Conservation (phyloP, 768 basidiomycete genomes). For the Lactarius vividus region DNA sequence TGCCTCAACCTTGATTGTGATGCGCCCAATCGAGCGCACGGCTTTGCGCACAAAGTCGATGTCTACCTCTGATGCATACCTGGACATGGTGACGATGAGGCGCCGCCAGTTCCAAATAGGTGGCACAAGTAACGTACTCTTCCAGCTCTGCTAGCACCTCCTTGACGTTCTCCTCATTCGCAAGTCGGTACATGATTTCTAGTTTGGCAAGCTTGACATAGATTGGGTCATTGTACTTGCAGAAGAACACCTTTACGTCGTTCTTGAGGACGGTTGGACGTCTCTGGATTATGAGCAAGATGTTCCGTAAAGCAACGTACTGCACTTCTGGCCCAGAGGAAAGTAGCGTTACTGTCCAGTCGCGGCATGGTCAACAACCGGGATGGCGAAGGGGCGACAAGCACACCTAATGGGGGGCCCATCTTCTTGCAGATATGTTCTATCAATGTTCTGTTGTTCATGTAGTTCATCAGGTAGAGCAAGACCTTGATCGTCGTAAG, state of each 20-base stretch:
- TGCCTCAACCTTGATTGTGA: conserved; percentile 94
- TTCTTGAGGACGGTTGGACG: conserved; percentile 90
- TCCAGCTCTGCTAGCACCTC: conserved; percentile 94
- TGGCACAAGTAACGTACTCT: conserved; percentile 56
- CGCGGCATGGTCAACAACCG: conserved; percentile 8
- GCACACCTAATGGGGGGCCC: conserved; percentile 90
- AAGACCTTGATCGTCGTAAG: conserved; percentile 96
- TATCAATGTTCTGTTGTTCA: conserved; percentile 83
- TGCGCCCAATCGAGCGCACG: conserved; percentile 92
- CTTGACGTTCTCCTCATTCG: conserved; percentile 88
- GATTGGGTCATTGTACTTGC: conserved; percentile 99
- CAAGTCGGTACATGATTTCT: conserved; percentile 98
- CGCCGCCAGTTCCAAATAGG: background rate
- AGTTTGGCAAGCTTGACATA: conserved; percentile 98
- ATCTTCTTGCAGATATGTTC: conserved; percentile 95
- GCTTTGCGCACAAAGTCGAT: conserved; percentile 98
- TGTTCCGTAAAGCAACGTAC: conserved; percentile 96
- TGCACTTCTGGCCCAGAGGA: conserved; percentile 99
- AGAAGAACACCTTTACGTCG: conserved; percentile 99
- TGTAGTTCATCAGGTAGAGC: conserved; percentile 98
- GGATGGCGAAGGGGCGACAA: conserved; percentile 6
- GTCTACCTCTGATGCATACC: conserved; percentile 98
- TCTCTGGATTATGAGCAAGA: conserved; percentile 94
- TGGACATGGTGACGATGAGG: conserved; percentile 33
- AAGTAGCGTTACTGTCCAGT: conserved; percentile 73